Conservation (phyloP, 2,329 filamentous ascomycete species). For the Cephalotrichum gorgonifer region DNA sequence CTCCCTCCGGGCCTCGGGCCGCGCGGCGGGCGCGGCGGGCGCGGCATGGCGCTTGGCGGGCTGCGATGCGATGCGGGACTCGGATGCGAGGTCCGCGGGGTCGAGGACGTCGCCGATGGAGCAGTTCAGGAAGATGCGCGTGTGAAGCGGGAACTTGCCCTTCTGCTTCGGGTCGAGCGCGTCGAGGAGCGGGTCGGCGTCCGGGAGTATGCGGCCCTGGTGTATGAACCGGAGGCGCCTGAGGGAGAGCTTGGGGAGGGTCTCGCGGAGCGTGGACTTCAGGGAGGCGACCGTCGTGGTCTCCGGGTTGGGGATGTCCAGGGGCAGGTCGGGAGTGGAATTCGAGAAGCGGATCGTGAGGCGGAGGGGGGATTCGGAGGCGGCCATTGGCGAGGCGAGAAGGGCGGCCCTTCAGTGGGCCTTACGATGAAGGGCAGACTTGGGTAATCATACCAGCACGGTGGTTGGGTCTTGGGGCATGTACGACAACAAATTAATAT, state of each 20-base stretch:
- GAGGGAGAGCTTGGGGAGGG: constrained; percentile 51
- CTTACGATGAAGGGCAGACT: too few species aligned
- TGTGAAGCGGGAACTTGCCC: constrained; percentile 48
- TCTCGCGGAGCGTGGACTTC: constrained; percentile 69
- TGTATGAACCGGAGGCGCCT: constrained; percentile 82
- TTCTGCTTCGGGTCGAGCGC: constrained; percentile 51
- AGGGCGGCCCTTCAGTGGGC: too few species aligned
- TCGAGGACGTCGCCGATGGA: constrained; percentile 73
- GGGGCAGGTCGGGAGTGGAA: constrained; percentile 69
- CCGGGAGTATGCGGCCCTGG: constrained; percentile 74
- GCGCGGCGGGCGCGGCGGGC: constrained; percentile 9
- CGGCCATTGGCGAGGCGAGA: too few species aligned
- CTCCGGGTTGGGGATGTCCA: constrained; percentile 60
- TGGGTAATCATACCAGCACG: too few species aligned
- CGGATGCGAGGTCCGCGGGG: constrained; percentile 55
- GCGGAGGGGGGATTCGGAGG: constrained; percentile 40
- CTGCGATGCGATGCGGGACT: constrained; percentile 38
- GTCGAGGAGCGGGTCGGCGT: constrained; percentile 55
- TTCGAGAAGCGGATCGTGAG: constrained; percentile 87
- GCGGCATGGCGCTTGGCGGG: too few species aligned
- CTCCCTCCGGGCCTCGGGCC: constrained; percentile 11
- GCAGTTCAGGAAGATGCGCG: constrained; percentile 81
- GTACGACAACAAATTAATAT: too few species aligned
- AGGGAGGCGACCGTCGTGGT: constrained; percentile 66
- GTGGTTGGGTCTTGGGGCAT: too few species aligned